Evolutionary conservation across 305 asterid genomes (phyloP).

Genomic region (Solanum hybrid): DNA sequence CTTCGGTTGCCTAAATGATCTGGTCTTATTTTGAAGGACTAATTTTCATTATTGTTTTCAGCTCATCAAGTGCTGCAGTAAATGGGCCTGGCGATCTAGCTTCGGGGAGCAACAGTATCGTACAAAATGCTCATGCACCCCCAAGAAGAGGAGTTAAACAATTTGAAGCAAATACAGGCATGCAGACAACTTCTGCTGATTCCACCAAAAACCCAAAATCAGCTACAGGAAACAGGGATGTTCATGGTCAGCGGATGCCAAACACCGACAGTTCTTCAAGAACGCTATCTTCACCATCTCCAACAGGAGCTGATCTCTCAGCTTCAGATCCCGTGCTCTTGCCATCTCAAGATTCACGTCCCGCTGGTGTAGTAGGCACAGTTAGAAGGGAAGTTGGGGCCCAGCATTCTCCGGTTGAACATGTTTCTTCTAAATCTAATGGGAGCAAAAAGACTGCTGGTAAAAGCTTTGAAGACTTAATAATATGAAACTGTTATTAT

Average conservation of each 20-base stretch:
- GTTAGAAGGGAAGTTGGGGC: conserved; percentile 36
- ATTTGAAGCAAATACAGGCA: conserved; percentile 7
- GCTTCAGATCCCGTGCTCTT: conserved; percentile 45
- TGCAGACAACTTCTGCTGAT: conserved; percentile 27
- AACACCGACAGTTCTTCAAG: conserved; percentile 23
- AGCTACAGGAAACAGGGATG: conserved; percentile 26
- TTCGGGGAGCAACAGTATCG: conserved; percentile 26
- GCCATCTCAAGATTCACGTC: conserved; percentile 48
- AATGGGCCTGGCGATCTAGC: conserved; percentile 44
- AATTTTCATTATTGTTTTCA: conserved; percentile 24
- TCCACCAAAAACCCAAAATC: conserved; percentile 18
- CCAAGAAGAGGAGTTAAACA: conserved; percentile 3
- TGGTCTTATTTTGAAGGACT: neutral
- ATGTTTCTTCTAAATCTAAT: conserved; percentile 25
- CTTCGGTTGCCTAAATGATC: conserved; percentile 6
- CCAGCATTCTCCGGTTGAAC: conserved; percentile 25
- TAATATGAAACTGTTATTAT: conserved; percentile 8
- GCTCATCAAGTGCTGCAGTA: conserved; percentile 35
- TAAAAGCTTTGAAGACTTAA: conserved; percentile 24
- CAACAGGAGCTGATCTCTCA: conserved; percentile 38
- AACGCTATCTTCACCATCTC: conserved; percentile 25
- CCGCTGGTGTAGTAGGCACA: conserved; percentile 37
- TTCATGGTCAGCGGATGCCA: conserved; percentile 27
- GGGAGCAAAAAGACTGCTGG: conserved; percentile 42
- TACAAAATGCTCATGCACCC: conserved; percentile 28